These are phyloP conservation scores for Conticribra weissflogii DNA, from an alignment of 108 stramenopile genomes.

Conservation along the genomic window DNA sequence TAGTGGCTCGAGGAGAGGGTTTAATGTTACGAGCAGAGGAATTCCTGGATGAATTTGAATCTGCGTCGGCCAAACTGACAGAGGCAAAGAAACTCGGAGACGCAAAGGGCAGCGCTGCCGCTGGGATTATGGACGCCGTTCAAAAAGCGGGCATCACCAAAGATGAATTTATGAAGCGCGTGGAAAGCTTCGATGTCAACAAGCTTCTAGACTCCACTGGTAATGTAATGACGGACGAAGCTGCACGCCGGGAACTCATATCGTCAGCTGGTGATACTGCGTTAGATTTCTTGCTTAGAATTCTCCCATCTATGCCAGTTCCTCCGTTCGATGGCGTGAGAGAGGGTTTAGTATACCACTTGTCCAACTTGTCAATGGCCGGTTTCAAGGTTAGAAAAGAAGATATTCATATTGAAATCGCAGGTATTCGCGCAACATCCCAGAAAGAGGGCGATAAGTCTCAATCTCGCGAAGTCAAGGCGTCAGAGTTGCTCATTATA, in stretches of 20 bases:
- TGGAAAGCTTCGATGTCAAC: conserved; percentile 78
- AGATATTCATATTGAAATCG: conserved; percentile 84
- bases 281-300: conserved; percentile 80
- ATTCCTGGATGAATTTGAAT: conserved; percentile 86
- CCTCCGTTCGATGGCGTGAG: conserved; percentile 89
- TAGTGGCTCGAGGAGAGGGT: conserved; percentile 77
- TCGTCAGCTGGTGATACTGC: conserved; percentile 87
- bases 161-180: conserved; percentile 73
- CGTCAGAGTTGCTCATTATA: conserved; percentile 83
- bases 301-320: conserved; percentile 86
- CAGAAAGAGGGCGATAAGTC: conserved; percentile 21
- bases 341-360: conserved; percentile 84
- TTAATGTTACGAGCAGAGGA: conserved; percentile 73
- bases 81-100: conserved; percentile 14
- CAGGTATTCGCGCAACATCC: conserved; percentile 80
- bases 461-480: conserved; percentile 53
- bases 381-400: conserved; percentile 90
- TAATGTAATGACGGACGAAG: conserved; percentile 81
- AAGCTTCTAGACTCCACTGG: conserved; percentile 78
- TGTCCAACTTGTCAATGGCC: conserved; percentile 86
- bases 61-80: conserved; percentile 69
- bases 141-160: conserved; percentile 84
- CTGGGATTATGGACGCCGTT: conserved; percentile 64
- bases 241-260: conserved; percentile 70
- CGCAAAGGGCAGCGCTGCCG: background rate